These are phyloP conservation scores for Podila verticillata DNA, from an alignment of 192 early-diverging fungal genomes.

Conservation along the genomic window DNA sequence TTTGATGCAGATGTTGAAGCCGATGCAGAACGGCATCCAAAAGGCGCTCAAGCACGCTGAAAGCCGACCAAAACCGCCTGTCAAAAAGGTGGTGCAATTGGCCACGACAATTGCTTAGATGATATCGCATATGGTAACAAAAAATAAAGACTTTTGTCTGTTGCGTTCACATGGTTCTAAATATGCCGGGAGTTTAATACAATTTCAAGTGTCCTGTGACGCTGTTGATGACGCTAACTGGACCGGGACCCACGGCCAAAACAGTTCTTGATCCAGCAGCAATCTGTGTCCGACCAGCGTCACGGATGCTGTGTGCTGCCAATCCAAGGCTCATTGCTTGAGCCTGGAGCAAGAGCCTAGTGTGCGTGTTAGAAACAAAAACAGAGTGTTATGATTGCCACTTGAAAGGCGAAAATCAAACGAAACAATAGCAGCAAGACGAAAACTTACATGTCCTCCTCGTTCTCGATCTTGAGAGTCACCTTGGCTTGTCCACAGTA, in stretches of 20 bases:
- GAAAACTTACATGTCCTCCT: conserved; percentile 78
- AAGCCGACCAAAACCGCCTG: conserved; percentile 17
- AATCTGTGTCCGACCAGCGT: conserved; percentile 95
- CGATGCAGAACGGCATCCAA: conserved; percentile 48
- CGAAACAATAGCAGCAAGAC: neutral
- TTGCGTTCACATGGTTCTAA: no score
- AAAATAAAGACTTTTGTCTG: no score
- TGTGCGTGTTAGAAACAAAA: conserved; percentile 17
- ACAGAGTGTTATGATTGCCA: neutral
- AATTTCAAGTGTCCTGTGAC: conserved; percentile 45
- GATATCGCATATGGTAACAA: no score
- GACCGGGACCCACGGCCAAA: conserved; percentile 92
- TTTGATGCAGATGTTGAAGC: conserved; percentile 50
- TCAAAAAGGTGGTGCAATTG: conserved; percentile 8
- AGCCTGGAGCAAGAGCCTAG: conserved; percentile 71
- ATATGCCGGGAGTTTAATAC: conserved; percentile 7
- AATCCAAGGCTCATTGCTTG: conserved; percentile 67
- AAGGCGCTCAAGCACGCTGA: conserved; percentile 58
- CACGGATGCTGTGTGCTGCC: conserved; percentile 80
- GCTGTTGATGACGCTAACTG: conserved; percentile 29
- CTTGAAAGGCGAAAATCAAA: neutral
- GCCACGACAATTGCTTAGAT: neutral
- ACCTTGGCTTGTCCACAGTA: conserved; percentile 86
- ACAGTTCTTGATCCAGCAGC: conserved; percentile 93
- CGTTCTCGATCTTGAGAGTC: conserved; percentile 77